Evolutionary conservation across 805 yeast species (phyloP), one percentile per base, ranked within the genome.

Genomic region (Ogataea ramenticola): DNA sequence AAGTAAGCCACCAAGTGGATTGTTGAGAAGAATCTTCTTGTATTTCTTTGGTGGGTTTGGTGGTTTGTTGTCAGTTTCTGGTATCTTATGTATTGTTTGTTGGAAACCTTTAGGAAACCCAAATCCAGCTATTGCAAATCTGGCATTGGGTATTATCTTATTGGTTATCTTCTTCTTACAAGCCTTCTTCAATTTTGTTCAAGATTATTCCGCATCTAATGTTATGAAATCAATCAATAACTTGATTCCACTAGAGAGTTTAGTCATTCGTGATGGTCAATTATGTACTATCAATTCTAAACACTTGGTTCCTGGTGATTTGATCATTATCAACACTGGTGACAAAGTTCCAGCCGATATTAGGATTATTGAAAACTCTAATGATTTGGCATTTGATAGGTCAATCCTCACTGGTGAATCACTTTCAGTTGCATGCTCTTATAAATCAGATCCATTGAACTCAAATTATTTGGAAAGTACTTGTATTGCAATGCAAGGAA

Each of bases 1-100:
- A 48, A 50, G 66, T n/a, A 65, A 61, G 40, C 74, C 73, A 11
- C 60, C 65, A 17, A 55, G 59, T 8, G 59, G 62, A 31, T 50
- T 60, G 40, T 44, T 60, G 22, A 61, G 53, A 47, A 68, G 63
- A 51, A 44, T 67, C 3, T 58, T 68, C 38, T 46, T 57, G 42
- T 69, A 73, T 52, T 57, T 69, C 44, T 73, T 73, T 58, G 75
- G 75, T 44, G 77, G 78, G 7, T 72, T 73, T 55, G 75, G 79
- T 27, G 47, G 62, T 1, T 56, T 73, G 37, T 57, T 73, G 32
- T 52, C 70, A 42, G 51, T 59, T 37, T 73, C 69, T 46, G 75
- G 72, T 42, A 52, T 71, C 10, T 59, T 74, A 21, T 68, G 69
- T 49, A 58, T 66, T 39, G 51, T 73, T 27, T 56, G 67, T 29